Percentiles rank a stretch among this genome's conserved stretches.
phyloP scores from a whole-genome alignment of 148 eudicot species.

The Rhododendron griersonianum region DNA sequence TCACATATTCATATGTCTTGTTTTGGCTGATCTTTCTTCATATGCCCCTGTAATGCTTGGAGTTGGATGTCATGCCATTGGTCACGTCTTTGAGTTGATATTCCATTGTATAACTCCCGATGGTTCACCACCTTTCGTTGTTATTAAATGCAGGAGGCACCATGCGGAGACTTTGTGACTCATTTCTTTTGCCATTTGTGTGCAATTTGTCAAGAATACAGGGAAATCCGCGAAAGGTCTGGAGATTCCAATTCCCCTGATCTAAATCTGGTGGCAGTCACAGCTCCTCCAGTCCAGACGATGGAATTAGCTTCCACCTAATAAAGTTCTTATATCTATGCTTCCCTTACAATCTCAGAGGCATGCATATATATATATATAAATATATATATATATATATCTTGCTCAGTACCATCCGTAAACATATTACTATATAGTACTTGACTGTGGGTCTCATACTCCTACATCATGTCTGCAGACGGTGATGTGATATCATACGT shows the following conservation, averaged over 20 bases:
- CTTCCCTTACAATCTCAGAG: neutral
- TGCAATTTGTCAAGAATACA: constrained; percentile 90
- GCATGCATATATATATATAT: neutral
- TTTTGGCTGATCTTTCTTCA: neutral
- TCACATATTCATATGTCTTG: neutral
- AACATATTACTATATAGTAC: neutral
- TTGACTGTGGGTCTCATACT: neutral
- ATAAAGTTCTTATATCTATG: neutral
- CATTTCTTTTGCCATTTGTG: constrained; percentile 87
- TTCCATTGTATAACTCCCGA: neutral
- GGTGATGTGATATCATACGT: too few relatives aligned
- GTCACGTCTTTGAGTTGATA: neutral
- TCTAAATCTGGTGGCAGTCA: constrained; percentile 31
- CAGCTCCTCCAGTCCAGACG: constrained; percentile 68
- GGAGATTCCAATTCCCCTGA: constrained; percentile 39
- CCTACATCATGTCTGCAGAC: neutral
- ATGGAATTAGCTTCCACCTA: constrained; percentile 49
- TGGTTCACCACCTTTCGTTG: neutral
- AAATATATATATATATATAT: neutral
- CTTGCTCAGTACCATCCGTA: neutral
- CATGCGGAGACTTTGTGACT: constrained; percentile 84
- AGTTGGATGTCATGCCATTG: neutral
- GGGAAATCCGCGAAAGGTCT: constrained; percentile 76
- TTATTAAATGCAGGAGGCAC: constrained; percentile 63
- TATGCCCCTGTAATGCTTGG: neutral